These are phyloP conservation scores for Leccinum fallax DNA, from an alignment of 1,284 basidiomycete genomes.

Conservation along the genomic window DNA sequence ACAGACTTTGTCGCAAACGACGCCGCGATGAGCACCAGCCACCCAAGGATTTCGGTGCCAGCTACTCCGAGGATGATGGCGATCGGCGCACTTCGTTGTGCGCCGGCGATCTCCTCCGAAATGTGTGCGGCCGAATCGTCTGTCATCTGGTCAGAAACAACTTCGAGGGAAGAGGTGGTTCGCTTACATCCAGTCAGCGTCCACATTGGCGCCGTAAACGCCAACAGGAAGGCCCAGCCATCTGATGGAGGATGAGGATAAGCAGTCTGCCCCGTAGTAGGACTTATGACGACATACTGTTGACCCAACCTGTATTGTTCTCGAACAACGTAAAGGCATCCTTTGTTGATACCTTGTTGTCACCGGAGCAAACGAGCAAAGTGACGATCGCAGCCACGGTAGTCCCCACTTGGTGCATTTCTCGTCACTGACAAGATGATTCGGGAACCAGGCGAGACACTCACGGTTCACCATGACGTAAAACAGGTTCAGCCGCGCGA, in stretches of 20 bases:
- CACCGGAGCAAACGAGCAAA: slow-evolving; percentile 57
- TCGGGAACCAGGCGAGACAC: slow-evolving; percentile 19
- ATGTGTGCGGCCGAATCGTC: slow-evolving; percentile 82
- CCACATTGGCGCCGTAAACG: slow-evolving; percentile 79
- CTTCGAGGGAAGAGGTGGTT: neutral
- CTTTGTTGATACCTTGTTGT: slow-evolving; percentile 60
- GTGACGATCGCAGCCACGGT: slow-evolving; percentile 61
- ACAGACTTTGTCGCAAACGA: slow-evolving; percentile 67
- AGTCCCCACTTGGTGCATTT: slow-evolving; percentile 50
- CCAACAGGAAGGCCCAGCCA: slow-evolving; percentile 72
- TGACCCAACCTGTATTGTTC: slow-evolving; percentile 70
- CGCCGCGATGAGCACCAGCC: slow-evolving; percentile 62
- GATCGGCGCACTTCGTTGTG: slow-evolving; percentile 68
- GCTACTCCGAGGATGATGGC: slow-evolving; percentile 72
- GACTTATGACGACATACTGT: slow-evolving; percentile 41
- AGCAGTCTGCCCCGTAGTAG: neutral
- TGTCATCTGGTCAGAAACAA: slow-evolving; percentile 25
- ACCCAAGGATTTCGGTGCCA: slow-evolving; percentile 62
- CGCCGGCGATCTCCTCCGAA: slow-evolving; percentile 71
- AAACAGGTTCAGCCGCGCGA: slow-evolving; percentile 69
- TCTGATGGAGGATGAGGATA: slow-evolving; percentile 39
- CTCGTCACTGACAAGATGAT: neutral
- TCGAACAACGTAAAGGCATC: slow-evolving; percentile 72
- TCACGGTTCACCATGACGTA: slow-evolving; percentile 66
- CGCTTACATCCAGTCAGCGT: slow-evolving; percentile 69